Conservation (phyloP, 345 rosid genomes). For the Mercurialis annua region DNA sequence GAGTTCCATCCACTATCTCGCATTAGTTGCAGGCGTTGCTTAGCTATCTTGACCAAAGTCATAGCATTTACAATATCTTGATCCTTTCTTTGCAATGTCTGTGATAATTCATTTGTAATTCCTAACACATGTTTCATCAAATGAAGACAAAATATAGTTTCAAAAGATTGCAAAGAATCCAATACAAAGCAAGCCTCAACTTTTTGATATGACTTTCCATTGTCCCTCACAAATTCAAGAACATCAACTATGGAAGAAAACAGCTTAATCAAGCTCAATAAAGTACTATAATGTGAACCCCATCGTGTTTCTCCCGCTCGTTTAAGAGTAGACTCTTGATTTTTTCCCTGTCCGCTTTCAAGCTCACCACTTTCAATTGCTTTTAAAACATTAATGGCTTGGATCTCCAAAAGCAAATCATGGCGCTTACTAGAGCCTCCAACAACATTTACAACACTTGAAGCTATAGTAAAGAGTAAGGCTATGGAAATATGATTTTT, state of each 20-base stretch:
- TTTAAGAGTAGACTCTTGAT: not conserved
- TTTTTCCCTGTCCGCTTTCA: not conserved
- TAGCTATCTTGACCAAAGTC: no score
- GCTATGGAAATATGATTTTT: no score
- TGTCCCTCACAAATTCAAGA: not conserved
- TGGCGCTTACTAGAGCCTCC: not conserved
- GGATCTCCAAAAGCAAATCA: no score
- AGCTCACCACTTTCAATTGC: no score
- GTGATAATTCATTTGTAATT: not conserved
- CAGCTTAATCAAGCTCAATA: not conserved
- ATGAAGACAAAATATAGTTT: not conserved
- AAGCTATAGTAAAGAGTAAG: not conserved
- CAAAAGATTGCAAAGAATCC: not conserved
- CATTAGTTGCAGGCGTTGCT: no score
- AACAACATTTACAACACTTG: not conserved
- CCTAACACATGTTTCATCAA: not conserved
- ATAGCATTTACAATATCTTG: no score
- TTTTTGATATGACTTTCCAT: not conserved
- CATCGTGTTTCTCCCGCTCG: not conserved
- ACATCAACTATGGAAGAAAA: not conserved
- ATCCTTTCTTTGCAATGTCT: conserved; percentile 5
- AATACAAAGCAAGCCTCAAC: not conserved
- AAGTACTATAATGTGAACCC: conserved; percentile 1
- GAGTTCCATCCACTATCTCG: no score
- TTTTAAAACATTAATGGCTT: no score